A percentile compares a stretch with the other conserved stretches of the same genome.
phyloP scores from a whole-genome alignment of 2,329 filamentous ascomycete species.

The Neofusicoccum sp. region DNA sequence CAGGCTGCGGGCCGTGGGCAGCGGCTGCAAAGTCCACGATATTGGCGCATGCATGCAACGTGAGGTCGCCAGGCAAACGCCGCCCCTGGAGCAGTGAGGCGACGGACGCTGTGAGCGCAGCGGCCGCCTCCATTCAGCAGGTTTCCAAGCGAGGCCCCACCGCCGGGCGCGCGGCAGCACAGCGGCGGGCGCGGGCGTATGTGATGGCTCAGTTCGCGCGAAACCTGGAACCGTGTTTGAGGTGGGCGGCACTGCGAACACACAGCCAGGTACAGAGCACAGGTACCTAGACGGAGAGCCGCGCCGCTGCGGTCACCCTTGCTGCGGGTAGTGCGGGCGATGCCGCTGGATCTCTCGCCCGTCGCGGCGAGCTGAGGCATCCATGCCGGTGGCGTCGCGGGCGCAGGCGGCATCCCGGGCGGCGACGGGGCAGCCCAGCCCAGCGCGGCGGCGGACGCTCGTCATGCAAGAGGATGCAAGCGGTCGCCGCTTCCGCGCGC shows the following conservation, averaged over 20 bases:
- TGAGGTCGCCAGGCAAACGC: neutral
- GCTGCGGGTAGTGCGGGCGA: slow-evolving; percentile 16
- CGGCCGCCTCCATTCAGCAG: neutral
- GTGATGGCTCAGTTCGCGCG: slow-evolving; percentile 4
- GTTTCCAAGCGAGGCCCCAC: slow-evolving; percentile 3
- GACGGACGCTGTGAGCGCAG: neutral
- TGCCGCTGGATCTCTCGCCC: slow-evolving; percentile 14
- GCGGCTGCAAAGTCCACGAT: slow-evolving; percentile 6
- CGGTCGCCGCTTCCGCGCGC: slow-evolving; percentile 9
- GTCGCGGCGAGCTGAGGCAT: slow-evolving; percentile 16
- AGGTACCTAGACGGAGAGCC: slow-evolving; percentile 14
- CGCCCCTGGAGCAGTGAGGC: neutral
- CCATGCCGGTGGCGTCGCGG: slow-evolving; percentile 14
- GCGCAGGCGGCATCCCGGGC: slow-evolving; percentile 9
- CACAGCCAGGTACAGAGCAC: neutral
- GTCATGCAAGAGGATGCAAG: slow-evolving; percentile 6
- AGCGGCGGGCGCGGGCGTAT: slow-evolving; percentile 1
- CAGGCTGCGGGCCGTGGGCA: neutral
- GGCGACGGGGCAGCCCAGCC: slow-evolving; percentile 8
- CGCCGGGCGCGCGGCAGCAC: neutral
- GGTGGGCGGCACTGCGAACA: neutral
- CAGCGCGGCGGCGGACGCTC: slow-evolving; percentile 7
- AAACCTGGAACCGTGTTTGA: slow-evolving; percentile 7
- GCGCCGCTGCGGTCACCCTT: slow-evolving; percentile 15
- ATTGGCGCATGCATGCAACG: slow-evolving; percentile 9